Evolutionary conservation across 2,329 filamentous ascomycete genomes (phyloP).

Genomic region (Trichoderma sp.): DNA sequence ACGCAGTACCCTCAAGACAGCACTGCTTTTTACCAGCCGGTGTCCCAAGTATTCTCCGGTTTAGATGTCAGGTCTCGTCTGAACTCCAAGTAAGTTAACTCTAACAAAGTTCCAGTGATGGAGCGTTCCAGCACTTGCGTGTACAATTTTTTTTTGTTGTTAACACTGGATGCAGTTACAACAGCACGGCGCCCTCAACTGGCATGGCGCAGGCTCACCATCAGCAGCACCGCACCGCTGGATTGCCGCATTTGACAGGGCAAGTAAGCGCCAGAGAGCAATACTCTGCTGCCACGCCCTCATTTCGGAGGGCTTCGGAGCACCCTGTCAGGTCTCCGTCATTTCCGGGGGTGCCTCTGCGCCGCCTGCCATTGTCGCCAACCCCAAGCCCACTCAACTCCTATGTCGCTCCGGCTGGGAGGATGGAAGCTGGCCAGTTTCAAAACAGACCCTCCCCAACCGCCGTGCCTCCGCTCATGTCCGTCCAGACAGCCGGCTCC

Average conservation of each 20-base stretch:
- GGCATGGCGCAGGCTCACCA: conserved; percentile 57
- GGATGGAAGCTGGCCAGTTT: conserved; percentile 48
- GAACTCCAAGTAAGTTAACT: conserved; percentile 50
- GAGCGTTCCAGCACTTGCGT: background rate
- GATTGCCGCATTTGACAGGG: conserved; percentile 48
- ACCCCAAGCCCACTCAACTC: conserved; percentile 48
- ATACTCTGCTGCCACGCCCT: conserved; percentile 50
- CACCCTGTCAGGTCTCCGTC: conserved; percentile 51
- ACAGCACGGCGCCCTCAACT: conserved; percentile 48
- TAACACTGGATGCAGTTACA: conserved; percentile 24
- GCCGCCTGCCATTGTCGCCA: conserved; percentile 53
- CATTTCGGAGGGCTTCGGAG: conserved; percentile 48
- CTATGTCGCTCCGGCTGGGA: conserved; percentile 43
- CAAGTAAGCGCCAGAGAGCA: conserved; percentile 52
- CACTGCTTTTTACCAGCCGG: conserved; percentile 45
- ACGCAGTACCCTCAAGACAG: conserved; percentile 50
- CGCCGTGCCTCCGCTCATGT: conserved; percentile 52
- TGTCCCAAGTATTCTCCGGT: conserved; percentile 44
- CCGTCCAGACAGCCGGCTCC: conserved; percentile 53
- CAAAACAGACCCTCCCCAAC: conserved; percentile 29
- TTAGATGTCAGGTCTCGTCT: conserved; percentile 54
- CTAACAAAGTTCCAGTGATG: background rate
- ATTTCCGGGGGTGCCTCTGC: conserved; percentile 43
- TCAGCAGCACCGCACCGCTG: conserved; percentile 40
- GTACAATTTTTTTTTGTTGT: conserved; percentile 2